Conservation (phyloP, 768 basidiomycete species). For the Trametes meyenii region DNA sequence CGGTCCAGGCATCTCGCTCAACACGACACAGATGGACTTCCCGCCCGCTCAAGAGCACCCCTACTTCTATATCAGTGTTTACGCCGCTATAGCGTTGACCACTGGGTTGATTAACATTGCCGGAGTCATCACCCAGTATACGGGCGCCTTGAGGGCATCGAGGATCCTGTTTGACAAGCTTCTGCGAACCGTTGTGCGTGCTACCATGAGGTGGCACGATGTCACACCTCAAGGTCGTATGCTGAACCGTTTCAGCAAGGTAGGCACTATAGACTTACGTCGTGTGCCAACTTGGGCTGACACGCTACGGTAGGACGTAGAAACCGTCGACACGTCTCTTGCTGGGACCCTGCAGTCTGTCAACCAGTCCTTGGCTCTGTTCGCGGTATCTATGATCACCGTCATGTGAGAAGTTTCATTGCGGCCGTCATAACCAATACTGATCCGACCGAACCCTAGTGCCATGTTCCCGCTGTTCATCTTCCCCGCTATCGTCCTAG, state of each 20-base stretch:
- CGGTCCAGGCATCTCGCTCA: not conserved
- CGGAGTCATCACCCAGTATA: conserved; percentile 57
- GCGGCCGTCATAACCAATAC: not conserved
- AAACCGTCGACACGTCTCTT: conserved; percentile 80
- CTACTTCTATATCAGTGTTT: conserved; percentile 71
- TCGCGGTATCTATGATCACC: conserved; percentile 75
- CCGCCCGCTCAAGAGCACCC: conserved; percentile 63
- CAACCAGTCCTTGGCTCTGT: conserved; percentile 74
- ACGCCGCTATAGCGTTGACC: conserved; percentile 59
- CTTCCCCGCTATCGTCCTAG: conserved; percentile 73
- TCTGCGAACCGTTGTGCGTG: conserved; percentile 69
- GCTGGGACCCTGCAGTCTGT: conserved; percentile 72
- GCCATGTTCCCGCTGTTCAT: conserved; percentile 83
- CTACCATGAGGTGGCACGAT: conserved; percentile 86
- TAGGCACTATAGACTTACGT: conserved; percentile 2
- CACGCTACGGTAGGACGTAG: conserved; percentile 58
- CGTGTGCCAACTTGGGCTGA: not conserved
- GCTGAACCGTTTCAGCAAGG: conserved; percentile 83
- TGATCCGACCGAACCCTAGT: conserved; percentile 34
- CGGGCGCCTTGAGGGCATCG: conserved; percentile 51
- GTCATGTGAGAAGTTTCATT: conserved; percentile 53
- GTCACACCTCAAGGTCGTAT: conserved; percentile 86
- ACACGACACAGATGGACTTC: conserved; percentile 17
- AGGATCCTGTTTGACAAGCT: conserved; percentile 50
- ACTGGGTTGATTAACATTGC: conserved; percentile 50